Evolutionary conservation across 257 asterid genomes (phyloP), one percentile per base, ranked within the genome.

Genomic region (Galeopsis tetrahit): DNA sequence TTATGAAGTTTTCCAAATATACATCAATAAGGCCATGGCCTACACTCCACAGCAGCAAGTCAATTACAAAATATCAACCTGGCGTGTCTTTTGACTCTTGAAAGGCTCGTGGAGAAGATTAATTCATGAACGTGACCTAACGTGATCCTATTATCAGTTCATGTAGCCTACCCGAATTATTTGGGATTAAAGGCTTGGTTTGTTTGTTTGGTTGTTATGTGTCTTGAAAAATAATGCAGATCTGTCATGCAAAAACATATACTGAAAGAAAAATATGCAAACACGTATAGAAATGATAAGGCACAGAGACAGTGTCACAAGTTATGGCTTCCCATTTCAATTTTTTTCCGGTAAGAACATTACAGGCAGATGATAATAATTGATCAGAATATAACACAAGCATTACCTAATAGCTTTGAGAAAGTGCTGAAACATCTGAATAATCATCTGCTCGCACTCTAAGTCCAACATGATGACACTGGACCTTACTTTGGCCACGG

Each of bases 391-490:
- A 17, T 28, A 43, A 33, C 32, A 44, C 15, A 8, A 33, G 62
- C 1, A 34, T 72, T 90, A 95, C 99, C 99, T 84, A 78, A 95
- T 87, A 58, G 89, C 75, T 71, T 83, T 80, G 52, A 92, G 84
- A 66, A 95, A 95, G 86, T 88, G 88, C 76, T 83, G 89, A 78
- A 92, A 92, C 99, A 95, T 95, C 85, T 88, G 92, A 64, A 82
- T 75, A 67, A 95, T 83, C 91, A 95, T 85, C 64, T 78, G 84
- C 70, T 92, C 98, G 35, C 99, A 95, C 84, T 95, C 99, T 73
- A 95, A 85, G 79, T 95, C 99, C 96, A 95, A 76, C 98, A 95
- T 88, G 64, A 95, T 88, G 68, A 95, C 96, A 76, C 99, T 92
- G 15, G 98, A 92, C 77, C 98, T 87, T 66, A 95, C 96, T 87